Conservation (phyloP, 768 basidiomycete species). For the Tremella fuciformis region DNA sequence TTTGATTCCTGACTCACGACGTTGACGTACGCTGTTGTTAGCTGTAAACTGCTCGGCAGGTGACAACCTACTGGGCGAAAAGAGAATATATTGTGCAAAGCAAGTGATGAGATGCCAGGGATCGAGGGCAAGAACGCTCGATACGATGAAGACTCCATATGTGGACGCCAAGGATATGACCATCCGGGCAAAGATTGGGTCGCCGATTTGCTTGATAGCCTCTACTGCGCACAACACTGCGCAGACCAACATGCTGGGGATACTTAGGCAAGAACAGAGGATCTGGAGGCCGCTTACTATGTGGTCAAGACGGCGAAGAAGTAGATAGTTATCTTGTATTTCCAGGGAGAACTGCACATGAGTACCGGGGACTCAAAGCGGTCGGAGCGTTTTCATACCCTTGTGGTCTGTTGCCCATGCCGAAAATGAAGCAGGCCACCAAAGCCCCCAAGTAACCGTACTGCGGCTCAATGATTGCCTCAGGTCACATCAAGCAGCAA, state of each 20-base stretch:
- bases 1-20: conserved; percentile 65
- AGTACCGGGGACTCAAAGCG: conserved; percentile 9
- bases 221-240: conserved; percentile 77
- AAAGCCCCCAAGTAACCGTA: conserved; percentile 80
- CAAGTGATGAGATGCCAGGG: conserved; percentile 96
- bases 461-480: conserved; percentile 53
- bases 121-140: conserved; percentile 80
- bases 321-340: conserved; percentile 77
- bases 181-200: conserved; percentile 66
- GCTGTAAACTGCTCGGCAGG: conserved; percentile 61
- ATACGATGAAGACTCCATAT: conserved; percentile 74
- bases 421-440: conserved; percentile 85
- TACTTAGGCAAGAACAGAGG: not conserved
- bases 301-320: conserved; percentile 72
- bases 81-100: conserved; percentile 79
- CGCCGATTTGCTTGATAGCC: conserved; percentile 64
- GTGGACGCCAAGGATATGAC: conserved; percentile 81
- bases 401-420: conserved; percentile 91
- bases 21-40: conserved; percentile 41
- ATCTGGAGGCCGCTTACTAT: conserved; percentile 55
- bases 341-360: conserved; percentile 66
- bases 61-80: conserved; percentile 64
- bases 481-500: not conserved
- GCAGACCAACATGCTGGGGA: conserved; percentile 62
- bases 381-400: conserved; percentile 57